Evolutionary conservation across 176 grass and related monocot genomes (phyloP), one percentile per base, ranked within the genome.

Genomic region (Ensete ventricosum): DNA sequence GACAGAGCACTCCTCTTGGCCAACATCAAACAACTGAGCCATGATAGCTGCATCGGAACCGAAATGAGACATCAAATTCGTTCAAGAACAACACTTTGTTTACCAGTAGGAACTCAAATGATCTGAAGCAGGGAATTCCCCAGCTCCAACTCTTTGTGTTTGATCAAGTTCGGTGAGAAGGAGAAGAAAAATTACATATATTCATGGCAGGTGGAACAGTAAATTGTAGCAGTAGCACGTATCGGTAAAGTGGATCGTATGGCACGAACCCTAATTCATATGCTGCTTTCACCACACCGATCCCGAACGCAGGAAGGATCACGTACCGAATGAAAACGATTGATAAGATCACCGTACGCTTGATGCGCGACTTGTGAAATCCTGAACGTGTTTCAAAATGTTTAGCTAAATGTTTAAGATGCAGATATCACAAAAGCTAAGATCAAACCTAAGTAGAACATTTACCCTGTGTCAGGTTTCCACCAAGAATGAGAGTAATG

Each of bases 151-250:
- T 25, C 10, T 25, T 24, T 25, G 20, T 11, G 19, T 25, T 64
- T n/a, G 25, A 23, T 25, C 1, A 9, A 3, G 25, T 2, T 2
- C 11, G 23, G 62, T 10, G 6, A 27, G 21, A 24, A 23, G 25
- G 20, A 3, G 62, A 12, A 26, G 20, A 26, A 71, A n/a, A 17
- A 17, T 72, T 89, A 86, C 94, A 85, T 3, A 97, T 93, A 78
- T 85, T 93, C 93, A 93, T 97, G 8, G 87, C 93, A 2, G 90
- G 90, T n/a, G 90, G 88, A 54, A 97, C 23, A 0, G 90, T 83
- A 34, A 91, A 97, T 68, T 97, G 90, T 72, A 97, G 53, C 94
- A 97, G 88, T 1, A 97, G 80, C 66, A 93, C 85, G 25, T 96
- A 97, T 21, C 82, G 79, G 70, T 89, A 97, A 62, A 97, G 20